Conservation (phyloP, 116 monocot genomes). For the Papilionanthe hybrid region DNA sequence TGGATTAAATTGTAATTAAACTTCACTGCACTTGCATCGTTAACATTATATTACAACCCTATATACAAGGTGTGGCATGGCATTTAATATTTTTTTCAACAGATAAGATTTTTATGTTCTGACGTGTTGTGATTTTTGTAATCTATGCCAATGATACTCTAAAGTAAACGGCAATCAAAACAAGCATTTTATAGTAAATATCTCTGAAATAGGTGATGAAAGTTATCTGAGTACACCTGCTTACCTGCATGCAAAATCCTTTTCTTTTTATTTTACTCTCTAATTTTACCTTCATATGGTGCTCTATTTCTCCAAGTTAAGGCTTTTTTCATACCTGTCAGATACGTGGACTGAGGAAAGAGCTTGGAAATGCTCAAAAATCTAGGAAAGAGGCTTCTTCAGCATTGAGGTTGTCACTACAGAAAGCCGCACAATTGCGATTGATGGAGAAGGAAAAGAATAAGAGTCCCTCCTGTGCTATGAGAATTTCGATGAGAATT, state of each 20-base stretch:
- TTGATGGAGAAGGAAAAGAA: conserved; percentile 99
- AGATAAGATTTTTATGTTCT: background rate
- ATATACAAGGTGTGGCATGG: background rate
- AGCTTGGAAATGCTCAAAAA: conserved; percentile 52
- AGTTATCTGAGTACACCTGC: background rate
- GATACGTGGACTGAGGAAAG: conserved; percentile 82
- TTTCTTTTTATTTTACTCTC: background rate
- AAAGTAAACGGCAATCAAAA: background rate
- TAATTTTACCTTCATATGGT: background rate
- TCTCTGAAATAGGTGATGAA: background rate
- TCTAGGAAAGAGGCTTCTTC: conserved; percentile 66
- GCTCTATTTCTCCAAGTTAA: background rate
- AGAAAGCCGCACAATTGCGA: conserved; percentile 84
- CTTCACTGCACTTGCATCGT: background rate
- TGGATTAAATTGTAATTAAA: background rate
- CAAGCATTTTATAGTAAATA: background rate
- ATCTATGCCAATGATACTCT: background rate
- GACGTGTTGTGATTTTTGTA: background rate
- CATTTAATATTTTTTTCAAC: background rate
- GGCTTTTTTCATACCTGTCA: conserved; percentile 12
- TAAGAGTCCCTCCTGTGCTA: conserved; percentile 94
- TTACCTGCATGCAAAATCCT: background rate
- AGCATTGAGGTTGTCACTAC: conserved; percentile 69
- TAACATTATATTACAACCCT: background rate
- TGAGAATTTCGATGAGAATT: conserved; percentile 94